These are phyloP conservation scores for Trichoderma asperellum DNA, from an alignment of 2,329 filamentous ascomycete species.

Conservation along the genomic window DNA sequence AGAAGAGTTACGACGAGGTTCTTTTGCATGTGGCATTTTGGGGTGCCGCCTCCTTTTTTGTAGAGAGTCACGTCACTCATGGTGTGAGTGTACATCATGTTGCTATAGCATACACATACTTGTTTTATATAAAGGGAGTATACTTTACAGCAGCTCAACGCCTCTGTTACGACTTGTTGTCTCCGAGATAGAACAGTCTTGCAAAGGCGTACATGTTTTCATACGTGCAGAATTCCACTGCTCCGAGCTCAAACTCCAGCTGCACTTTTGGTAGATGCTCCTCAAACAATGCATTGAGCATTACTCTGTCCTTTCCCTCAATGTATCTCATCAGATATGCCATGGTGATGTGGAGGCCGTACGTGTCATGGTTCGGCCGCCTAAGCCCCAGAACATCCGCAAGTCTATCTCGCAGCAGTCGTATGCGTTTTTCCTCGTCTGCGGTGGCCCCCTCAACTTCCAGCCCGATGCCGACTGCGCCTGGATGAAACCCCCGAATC, in stretches of 20 bases:
- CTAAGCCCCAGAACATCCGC: constrained; percentile 32
- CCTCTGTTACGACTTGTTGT: not conserved
- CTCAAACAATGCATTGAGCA: constrained; percentile 30
- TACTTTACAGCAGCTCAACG: not conserved
- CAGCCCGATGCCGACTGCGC: constrained; percentile 30
- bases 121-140: not conserved
- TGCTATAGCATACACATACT: not conserved
- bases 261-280: constrained; percentile 28
- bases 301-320: constrained; percentile 29
- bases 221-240: constrained; percentile 35
- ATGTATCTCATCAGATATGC: constrained; percentile 34
- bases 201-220: constrained; percentile 34
- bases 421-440: constrained; percentile 33
- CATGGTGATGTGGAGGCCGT: constrained; percentile 34
- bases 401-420: constrained; percentile 32
- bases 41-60: constrained; percentile 31
- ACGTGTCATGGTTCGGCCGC: constrained; percentile 34
- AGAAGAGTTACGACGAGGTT: constrained; percentile 35
- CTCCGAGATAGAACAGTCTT: constrained; percentile 32
- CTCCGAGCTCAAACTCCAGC: constrained; percentile 33
- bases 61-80: not conserved
- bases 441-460: constrained; percentile 32
- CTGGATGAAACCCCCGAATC: constrained; percentile 14
- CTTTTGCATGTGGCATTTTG: constrained; percentile 34
- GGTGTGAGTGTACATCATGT: too few species aligned